Conservation (phyloP, 495 filamentous ascomycete species). For the Hyphodiscus hymeniophilus region DNA sequence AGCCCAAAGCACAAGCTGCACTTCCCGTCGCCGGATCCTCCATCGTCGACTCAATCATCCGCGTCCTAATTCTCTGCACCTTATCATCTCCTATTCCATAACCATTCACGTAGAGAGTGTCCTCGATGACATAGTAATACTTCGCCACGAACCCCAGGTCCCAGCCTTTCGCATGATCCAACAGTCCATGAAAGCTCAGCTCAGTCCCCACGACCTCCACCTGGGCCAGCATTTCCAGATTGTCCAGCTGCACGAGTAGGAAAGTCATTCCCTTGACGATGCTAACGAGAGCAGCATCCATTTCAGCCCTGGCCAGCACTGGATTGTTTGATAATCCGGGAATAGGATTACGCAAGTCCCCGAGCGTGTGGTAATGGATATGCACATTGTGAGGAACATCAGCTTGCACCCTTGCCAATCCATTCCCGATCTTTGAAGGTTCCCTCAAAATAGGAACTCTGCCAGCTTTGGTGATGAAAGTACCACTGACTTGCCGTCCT, state of each 20-base stretch:
- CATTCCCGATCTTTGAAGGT: conserved; percentile 21
- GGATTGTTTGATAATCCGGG: not conserved
- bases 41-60: conserved; percentile 46
- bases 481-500: not conserved
- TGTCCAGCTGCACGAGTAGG: conserved; percentile 42
- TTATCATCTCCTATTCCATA: conserved; percentile 33
- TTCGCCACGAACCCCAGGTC: conserved; percentile 37
- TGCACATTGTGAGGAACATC: conserved; percentile 59
- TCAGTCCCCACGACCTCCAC: not conserved
- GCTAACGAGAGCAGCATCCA: conserved; percentile 1
- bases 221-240: conserved; percentile 33
- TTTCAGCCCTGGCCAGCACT: not conserved
- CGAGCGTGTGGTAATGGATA: conserved; percentile 60
- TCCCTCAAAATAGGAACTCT: conserved; percentile 37
- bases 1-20: conserved; percentile 47
- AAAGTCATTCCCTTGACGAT: conserved; percentile 70
- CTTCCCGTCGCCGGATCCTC: conserved; percentile 71
- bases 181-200: conserved; percentile 4
- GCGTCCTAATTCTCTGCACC: conserved; percentile 24
- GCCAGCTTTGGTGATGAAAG: conserved; percentile 53
- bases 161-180: conserved; percentile 48
- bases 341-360: conserved; percentile 44
- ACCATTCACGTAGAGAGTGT: conserved; percentile 30
- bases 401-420: conserved; percentile 33
- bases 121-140: conserved; percentile 44